phyloP scores from a whole-genome alignment of 768 basidiomycete genomes.

The Kwoniella heveanensis region DNA sequence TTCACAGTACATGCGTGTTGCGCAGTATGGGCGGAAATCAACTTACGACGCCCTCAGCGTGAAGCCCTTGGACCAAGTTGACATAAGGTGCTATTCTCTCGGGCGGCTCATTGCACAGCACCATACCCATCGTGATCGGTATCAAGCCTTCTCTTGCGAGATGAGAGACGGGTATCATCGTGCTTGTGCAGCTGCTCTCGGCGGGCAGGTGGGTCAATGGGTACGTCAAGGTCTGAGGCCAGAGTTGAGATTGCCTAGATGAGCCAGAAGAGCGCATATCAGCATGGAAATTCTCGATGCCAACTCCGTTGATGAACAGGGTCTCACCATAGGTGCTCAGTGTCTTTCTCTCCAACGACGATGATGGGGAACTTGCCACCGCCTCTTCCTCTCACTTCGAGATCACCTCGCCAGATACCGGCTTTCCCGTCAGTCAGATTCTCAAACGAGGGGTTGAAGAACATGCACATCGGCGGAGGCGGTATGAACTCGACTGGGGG shows the following conservation, averaged over 20 bases:
- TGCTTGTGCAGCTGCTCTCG: slow-evolving; percentile 24
- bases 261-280: background rate
- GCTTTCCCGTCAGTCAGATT: slow-evolving; percentile 47
- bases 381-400: slow-evolving; percentile 42
- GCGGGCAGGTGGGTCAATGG: slow-evolving; percentile 25
- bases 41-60: slow-evolving; percentile 49
- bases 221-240: slow-evolving; percentile 36
- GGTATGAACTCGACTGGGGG: slow-evolving; percentile 43
- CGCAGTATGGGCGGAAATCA: background rate
- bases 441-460: slow-evolving; percentile 45
- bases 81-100: slow-evolving; percentile 34
- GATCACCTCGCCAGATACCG: slow-evolving; percentile 49
- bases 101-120: slow-evolving; percentile 43
- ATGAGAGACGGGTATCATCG: slow-evolving; percentile 49
- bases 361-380: slow-evolving; percentile 43
- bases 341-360: slow-evolving; percentile 43
- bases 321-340: slow-evolving; percentile 47
- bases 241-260: slow-evolving; percentile 45
- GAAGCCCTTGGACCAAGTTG: slow-evolving; percentile 45
- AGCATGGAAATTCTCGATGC: slow-evolving; percentile 1
- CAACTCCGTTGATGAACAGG: no score
- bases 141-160: slow-evolving; percentile 47
- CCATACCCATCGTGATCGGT: slow-evolving; percentile 49
- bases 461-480: slow-evolving; percentile 53
- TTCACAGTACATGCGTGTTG: no score